phyloP scores from a whole-genome alignment of 495 filamentous ascomycete species.

The Aspergillus nidulans region DNA sequence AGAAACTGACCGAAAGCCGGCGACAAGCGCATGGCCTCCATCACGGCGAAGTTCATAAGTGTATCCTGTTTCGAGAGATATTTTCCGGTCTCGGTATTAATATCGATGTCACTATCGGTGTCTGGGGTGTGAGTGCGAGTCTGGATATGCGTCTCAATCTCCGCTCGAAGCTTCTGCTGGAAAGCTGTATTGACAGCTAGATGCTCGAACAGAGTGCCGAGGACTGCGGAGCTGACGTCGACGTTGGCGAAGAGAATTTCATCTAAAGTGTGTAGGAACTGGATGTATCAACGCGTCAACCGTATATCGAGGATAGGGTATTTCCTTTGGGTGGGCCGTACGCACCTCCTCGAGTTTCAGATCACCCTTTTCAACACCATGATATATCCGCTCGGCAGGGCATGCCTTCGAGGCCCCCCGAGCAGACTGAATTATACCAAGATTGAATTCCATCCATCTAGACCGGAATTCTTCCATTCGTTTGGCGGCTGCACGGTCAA shows the following conservation, averaged over 20 bases:
- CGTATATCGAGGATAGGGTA: neutral
- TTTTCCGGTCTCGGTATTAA: neutral
- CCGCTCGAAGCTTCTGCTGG: neutral
- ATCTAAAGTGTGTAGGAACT: neutral
- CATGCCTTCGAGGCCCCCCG: neutral
- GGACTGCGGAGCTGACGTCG: too few species aligned
- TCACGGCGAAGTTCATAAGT: neutral
- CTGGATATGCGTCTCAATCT: neutral
- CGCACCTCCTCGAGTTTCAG: neutral
- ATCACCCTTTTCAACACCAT: neutral
- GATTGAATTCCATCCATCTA: neutral
- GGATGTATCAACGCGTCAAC: neutral
- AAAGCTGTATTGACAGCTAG: neutral
- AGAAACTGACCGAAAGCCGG: neutral
- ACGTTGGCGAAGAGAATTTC: neutral
- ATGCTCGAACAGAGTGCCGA: neutral
- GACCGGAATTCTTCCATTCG: neutral
- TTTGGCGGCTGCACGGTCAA: neutral
- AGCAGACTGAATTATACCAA: neutral
- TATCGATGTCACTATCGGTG: neutral
- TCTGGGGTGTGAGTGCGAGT: neutral
- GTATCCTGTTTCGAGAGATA: neutral
- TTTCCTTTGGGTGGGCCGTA: neutral
- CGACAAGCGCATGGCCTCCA: neutral
- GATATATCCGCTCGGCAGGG: neutral